Evolutionary conservation across 495 filamentous ascomycete species (phyloP).

Genomic region (Rostrohypoxylon terebratum): DNA sequence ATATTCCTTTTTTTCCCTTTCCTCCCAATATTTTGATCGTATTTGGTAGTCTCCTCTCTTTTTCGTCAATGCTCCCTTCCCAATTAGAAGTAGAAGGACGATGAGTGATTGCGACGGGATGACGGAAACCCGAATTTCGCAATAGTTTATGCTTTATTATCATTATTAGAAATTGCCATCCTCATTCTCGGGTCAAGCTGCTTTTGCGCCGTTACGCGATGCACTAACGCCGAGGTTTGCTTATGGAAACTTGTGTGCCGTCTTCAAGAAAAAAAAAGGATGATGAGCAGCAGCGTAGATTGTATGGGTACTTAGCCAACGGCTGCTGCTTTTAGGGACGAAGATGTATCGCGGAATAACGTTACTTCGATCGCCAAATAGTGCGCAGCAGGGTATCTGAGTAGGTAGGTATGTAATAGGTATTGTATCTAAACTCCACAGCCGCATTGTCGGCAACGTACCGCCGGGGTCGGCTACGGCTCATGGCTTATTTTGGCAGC

Average conservation of each 20-base stretch:
- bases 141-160: constrained; percentile 28
- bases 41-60: constrained; percentile 22
- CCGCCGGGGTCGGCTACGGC: constrained; percentile 22
- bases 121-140: constrained; percentile 25
- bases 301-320: constrained; percentile 31
- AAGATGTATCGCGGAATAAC: constrained; percentile 37
- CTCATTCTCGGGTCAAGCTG: constrained; percentile 21
- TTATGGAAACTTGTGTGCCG: constrained; percentile 15
- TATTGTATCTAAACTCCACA: constrained; percentile 36
- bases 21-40: constrained; percentile 25
- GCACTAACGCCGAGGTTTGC: constrained; percentile 39
- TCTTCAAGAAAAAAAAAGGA: constrained; percentile 16
- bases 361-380: constrained; percentile 43
- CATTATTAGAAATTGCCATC: background rate
- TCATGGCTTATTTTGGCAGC: constrained; percentile 8
- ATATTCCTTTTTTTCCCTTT: background rate
- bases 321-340: constrained; percentile 31
- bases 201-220: constrained; percentile 17
- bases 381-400: constrained; percentile 13
- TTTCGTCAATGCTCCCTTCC: constrained; percentile 16
- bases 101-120: constrained; percentile 14
- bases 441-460: constrained; percentile 42
- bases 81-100: constrained; percentile 24
- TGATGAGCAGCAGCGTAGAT: background rate
- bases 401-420: constrained; percentile 10